A percentile compares a stretch with the other conserved stretches of the same genome.
These are phyloP conservation scores for Aspergillus pseudoviridinutans DNA, from an alignment of 2,329 filamentous ascomycete genomes.

Conservation along the genomic window DNA sequence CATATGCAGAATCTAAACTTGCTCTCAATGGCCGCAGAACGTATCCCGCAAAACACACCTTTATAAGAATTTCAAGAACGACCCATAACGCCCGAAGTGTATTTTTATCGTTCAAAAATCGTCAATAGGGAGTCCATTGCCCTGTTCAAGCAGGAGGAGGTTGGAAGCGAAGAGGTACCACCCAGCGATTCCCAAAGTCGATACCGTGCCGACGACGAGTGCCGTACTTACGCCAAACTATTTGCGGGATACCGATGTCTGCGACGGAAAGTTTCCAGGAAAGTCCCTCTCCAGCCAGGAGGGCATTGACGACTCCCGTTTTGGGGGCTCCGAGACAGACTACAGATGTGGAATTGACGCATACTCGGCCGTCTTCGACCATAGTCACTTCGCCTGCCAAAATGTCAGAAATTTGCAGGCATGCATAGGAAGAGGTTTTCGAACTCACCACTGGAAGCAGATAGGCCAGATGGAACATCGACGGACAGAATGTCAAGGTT, in stretches of 20 bases:
- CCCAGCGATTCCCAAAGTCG: slow-evolving; percentile 84
- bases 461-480: slow-evolving; percentile 87
- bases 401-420: slow-evolving; percentile 10
- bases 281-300: slow-evolving; percentile 57
- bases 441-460: slow-evolving; percentile 68
- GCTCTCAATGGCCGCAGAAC: neutral
- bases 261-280: slow-evolving; percentile 76
- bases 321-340: slow-evolving; percentile 85
- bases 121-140: neutral
- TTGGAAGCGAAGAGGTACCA: slow-evolving; percentile 62
- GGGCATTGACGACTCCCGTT: slow-evolving; percentile 72
- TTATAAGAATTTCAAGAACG: neutral
- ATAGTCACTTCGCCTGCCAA: slow-evolving; percentile 49
- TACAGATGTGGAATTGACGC: slow-evolving; percentile 76
- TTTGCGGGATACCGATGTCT: slow-evolving; percentile 79
- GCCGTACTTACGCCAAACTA: slow-evolving; percentile 80
- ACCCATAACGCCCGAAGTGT: slow-evolving; percentile 8
- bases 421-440: slow-evolving; percentile 44
- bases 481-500: slow-evolving; percentile 79
- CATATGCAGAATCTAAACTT: neutral
- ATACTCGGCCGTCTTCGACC: slow-evolving; percentile 71
- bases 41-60: neutral
- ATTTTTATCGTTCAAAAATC: slow-evolving; percentile 12
- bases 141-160: slow-evolving; percentile 21
- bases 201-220: slow-evolving; percentile 78